Percentiles rank a stretch among this genome's conserved stretches.
Conservation (phyloP, 2,329 filamentous ascomycete species). For the Thielaviopsis ethacetica region DNA sequence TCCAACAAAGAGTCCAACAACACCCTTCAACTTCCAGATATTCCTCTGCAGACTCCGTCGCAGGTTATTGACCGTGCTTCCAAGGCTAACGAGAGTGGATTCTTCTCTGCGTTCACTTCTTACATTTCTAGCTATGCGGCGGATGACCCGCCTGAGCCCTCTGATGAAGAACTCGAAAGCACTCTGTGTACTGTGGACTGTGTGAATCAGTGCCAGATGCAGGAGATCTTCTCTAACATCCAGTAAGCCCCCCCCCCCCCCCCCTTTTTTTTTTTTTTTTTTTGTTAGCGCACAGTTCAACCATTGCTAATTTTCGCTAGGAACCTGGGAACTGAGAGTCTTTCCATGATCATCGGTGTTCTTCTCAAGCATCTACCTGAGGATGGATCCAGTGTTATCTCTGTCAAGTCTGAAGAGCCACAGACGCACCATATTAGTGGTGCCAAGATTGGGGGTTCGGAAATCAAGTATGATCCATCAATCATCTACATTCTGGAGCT, state of each 20-base stretch:
- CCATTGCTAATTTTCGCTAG: slow-evolving; percentile 22
- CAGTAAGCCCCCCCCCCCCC: no score
- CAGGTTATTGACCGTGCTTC: slow-evolving; percentile 82
- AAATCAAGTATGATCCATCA: slow-evolving; percentile 64
- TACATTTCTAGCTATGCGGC: slow-evolving; percentile 99
- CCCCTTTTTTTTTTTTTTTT: no score
- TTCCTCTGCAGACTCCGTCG: slow-evolving; percentile 79
- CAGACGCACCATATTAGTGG: slow-evolving; percentile 44
- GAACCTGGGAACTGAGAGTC: slow-evolving; percentile 40
- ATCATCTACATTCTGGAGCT: slow-evolving; percentile 86
- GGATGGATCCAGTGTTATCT: slow-evolving; percentile 61
- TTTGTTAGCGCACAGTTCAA: not conserved
- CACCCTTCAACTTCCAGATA: slow-evolving; percentile 41
- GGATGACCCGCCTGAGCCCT: slow-evolving; percentile 92
- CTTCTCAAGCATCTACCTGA: slow-evolving; percentile 78
- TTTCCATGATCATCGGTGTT: slow-evolving; percentile 41
- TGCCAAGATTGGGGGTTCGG: slow-evolving; percentile 34
- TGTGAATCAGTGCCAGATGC: slow-evolving; percentile 74
- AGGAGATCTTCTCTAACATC: slow-evolving; percentile 68
- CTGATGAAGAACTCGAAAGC: slow-evolving; percentile 91
- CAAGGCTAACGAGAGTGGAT: slow-evolving; percentile 60
- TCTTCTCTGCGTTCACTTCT: slow-evolving; percentile 87
- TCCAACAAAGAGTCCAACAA: slow-evolving; percentile 24
- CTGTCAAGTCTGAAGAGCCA: slow-evolving; percentile 73
- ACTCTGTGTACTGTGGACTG: slow-evolving; percentile 91